Evolutionary conservation across 805 yeast species (phyloP), one percentile per base, ranked within the genome.

Genomic region (Ogataea nonfermentans): DNA sequence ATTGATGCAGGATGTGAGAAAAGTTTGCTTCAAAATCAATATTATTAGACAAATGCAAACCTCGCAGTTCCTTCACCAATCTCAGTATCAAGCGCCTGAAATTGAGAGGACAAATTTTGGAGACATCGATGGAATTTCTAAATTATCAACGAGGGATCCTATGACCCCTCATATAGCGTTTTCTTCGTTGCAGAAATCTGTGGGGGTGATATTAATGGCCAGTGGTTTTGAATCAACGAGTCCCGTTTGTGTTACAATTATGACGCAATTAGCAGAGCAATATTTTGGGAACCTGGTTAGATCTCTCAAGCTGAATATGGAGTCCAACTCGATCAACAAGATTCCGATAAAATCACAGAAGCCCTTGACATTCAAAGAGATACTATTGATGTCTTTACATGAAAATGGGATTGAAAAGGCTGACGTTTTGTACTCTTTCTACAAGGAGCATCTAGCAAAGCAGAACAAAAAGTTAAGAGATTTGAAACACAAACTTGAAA

Each of bases 31-130:
- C 65, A 90, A 90, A 59, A 86, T 93, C 14, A 81, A 91, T 4
- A 66, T 89, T 34, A 86, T 93, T 43, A 71, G 96, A 49, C 90
- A 90, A 56, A 83, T 93, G 83, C 98, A 93, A 62, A 84, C 84
- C 13, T 86, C 83, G 35, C 82, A 79, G 43, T 80, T 79, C 59
- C 67, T 84, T 35, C 91, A 84, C 55, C 83, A 81, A 36, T 73
- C 88, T 0, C 91, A 83, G 52, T 67, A 81, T 71, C 76, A 75
- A 47, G 77, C 82, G 10, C 91, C 91, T 4, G 82, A 74, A 41
- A 71, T 81, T 29, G 80, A 76, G 34, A 63, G 72, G 9, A 61
- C 90, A 10, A 65, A 70, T 41, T 44, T 85, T 39, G 57, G 74
- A 16, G 97, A 90, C 57, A 65, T 90, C n/a, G 97, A 90, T 52